Evolutionary conservation across 768 basidiomycete species (phyloP).

Genomic region (Pleurotus tuoliensis): DNA sequence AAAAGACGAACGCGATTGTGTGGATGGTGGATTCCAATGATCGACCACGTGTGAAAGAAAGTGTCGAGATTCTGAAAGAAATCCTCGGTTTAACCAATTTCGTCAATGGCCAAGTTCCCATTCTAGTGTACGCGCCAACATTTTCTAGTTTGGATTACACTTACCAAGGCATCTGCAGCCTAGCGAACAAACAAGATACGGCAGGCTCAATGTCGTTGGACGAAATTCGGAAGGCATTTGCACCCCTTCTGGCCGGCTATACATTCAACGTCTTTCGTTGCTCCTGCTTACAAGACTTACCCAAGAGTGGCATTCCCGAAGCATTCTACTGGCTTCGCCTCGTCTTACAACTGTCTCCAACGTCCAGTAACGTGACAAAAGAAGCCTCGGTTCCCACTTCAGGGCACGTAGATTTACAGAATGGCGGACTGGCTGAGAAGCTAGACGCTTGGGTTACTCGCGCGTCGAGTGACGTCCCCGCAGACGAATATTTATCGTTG

Average conservation of each 20-base stretch:
- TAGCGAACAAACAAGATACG: conserved; percentile 64
- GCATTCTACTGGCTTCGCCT: conserved; percentile 38
- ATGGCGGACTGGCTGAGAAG: conserved; percentile 24
- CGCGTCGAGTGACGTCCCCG: conserved; percentile 22
- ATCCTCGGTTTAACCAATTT: conserved; percentile 22
- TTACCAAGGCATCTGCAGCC: conserved; percentile 17
- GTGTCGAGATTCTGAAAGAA: conserved; percentile 41
- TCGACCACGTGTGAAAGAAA: conserved; percentile 45
- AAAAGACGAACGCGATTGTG: conserved; percentile 49
- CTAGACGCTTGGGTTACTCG: conserved; percentile 33
- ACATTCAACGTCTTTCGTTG: conserved; percentile 25
- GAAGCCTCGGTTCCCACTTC: neutral
- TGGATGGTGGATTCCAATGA: conserved; percentile 64
- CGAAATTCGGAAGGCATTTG: conserved; percentile 36
- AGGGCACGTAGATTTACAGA: conserved; percentile 15
- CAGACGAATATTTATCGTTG: conserved; percentile 28
- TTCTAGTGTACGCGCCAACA: conserved; percentile 26
- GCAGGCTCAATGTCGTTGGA: conserved; percentile 46
- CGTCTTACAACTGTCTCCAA: conserved; percentile 21
- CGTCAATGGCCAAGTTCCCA: conserved; percentile 17
- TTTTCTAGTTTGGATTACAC: neutral
- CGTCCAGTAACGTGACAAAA: conserved; percentile 7
- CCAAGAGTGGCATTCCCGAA: conserved; percentile 27
- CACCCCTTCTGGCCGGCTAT: conserved; percentile 25
- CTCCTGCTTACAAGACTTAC: conserved; percentile 14